Evolutionary conservation across 1,284 basidiomycete genomes (phyloP).

Genomic region (Ceraceosorus bombacis): DNA sequence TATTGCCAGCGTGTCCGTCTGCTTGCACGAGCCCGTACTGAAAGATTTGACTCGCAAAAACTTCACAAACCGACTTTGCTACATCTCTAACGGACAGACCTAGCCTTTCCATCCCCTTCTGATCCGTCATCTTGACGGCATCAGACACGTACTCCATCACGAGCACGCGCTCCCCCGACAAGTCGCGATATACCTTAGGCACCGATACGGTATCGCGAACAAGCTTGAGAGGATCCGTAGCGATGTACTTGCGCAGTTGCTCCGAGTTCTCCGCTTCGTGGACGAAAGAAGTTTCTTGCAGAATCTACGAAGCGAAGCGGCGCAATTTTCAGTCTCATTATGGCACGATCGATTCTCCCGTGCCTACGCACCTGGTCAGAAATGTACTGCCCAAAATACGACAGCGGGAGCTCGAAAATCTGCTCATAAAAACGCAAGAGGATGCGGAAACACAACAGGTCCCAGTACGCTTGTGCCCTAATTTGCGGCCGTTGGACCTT

Average conservation of each 20-base stretch:
- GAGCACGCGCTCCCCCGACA: slow-evolving; percentile 26
- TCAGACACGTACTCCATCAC: slow-evolving; percentile 39
- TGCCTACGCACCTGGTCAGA: slow-evolving; percentile 21
- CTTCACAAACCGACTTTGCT: slow-evolving; percentile 30
- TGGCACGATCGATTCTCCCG: slow-evolving; percentile 14
- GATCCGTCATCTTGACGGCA: slow-evolving; percentile 36
- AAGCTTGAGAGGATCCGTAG: slow-evolving; percentile 22
- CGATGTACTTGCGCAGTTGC: slow-evolving; percentile 25
- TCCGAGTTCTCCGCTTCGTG: slow-evolving; percentile 28
- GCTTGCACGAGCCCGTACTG: slow-evolving; percentile 41
- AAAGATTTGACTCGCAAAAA: slow-evolving; percentile 39
- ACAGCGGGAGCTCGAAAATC: slow-evolving; percentile 35
- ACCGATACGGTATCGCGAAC: slow-evolving; percentile 35
- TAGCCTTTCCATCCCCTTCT: slow-evolving; percentile 26
- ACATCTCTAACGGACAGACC: slow-evolving; percentile 31
- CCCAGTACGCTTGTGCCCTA: slow-evolving; percentile 35
- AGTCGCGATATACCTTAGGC: slow-evolving; percentile 27
- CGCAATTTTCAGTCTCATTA: neutral
- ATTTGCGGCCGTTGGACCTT: slow-evolving; percentile 42
- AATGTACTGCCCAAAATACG: slow-evolving; percentile 35
- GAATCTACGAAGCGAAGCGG: neutral
- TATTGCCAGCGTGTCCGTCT: slow-evolving; percentile 37
- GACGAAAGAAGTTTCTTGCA: slow-evolving; percentile 34
- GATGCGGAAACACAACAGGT: slow-evolving; percentile 34
- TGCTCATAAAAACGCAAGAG: slow-evolving; percentile 33